Base-by-base conservation (phyloP, 1,284 basidiomycete species). In the Vanrija humicola region DNA sequence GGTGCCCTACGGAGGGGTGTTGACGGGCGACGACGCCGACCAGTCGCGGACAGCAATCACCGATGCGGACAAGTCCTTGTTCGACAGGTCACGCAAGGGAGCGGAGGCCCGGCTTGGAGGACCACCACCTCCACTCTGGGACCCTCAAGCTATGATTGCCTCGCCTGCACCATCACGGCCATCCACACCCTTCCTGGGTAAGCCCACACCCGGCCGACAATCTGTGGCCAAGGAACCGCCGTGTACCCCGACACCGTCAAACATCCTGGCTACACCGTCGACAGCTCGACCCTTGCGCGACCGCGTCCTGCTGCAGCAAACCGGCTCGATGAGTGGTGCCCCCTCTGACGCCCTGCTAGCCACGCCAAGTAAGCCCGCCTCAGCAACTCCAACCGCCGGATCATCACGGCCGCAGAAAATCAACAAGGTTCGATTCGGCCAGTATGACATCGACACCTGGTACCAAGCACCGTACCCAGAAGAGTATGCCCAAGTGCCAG, bases 391-490 rank as follows among this genome's bases (percentile, higher is more conserved):
- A 29, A 29, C 46, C 16, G 38, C 49, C 34, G 19, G 51, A 18
- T 50, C 44, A 10, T 38, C 52, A 25, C 49, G 47, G 19, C 63
- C 52, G 46, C 64, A 77, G 52, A 75, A 75, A 58, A 94, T 96
- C 78, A 86, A 85, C 54, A 85, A 82, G 51, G 94, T 98, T 59
- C 86, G 93, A 18, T 96, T 98, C 67, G 95, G 93, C n/a, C 82
- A 85, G 40, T 96, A 82, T 70, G 94, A 98, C 70, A 93, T 98
- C 69, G 87, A 95, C 69, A 97, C 95, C 0, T 99, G 96, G 96
- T 98, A 92, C 75, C 91, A 97, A 70, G 95, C 96, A 10, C 96
- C 96, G 1, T 98, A 98, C 73, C 96, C 96, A 0, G 95, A 98
- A 75, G 96, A 99, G 75, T 98, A 97, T 75, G 86, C 90, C 28